Conservation (phyloP, 768 basidiomycete genomes). For the Suillus decipiens region DNA sequence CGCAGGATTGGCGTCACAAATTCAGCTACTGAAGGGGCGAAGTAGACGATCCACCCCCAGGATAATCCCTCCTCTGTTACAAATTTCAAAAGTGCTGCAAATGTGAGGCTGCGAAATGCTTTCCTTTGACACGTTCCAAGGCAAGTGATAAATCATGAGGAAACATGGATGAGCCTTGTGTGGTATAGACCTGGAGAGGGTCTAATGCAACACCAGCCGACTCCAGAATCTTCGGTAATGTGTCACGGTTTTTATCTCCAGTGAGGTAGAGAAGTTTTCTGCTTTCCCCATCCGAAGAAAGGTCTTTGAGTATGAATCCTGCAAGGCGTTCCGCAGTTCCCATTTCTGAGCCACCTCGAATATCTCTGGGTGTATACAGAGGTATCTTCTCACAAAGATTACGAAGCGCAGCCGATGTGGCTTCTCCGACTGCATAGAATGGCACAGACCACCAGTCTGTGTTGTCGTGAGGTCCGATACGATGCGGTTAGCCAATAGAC, state of each 20-base stretch:
- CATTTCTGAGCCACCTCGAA: conserved; percentile 49
- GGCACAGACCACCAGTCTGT: conserved; percentile 57
- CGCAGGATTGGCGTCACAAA: conserved; percentile 54
- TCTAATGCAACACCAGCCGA: conserved; percentile 47
- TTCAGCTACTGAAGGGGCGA: conserved; percentile 72
- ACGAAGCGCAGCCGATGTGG: conserved; percentile 53
- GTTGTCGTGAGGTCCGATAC: conserved; percentile 20
- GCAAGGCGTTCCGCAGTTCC: conserved; percentile 75
- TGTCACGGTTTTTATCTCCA: conserved; percentile 86
- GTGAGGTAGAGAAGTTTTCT: conserved; percentile 67
- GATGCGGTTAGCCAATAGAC: not conserved
- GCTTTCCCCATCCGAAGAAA: conserved; percentile 14
- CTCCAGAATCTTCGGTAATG: conserved; percentile 51
- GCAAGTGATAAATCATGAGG: conserved; percentile 40
- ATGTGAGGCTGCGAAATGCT: conserved; percentile 11
- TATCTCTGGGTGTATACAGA: conserved; percentile 38
- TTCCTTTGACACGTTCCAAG: conserved; percentile 29
- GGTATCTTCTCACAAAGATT: conserved; percentile 36
- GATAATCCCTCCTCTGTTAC: not conserved
- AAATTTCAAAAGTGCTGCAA: conserved; percentile 11
- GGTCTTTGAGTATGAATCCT: conserved; percentile 54
- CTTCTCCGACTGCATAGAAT: conserved; percentile 79
- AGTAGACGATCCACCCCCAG: conserved; percentile 72
- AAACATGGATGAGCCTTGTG: conserved; percentile 57
- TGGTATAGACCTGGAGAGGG: conserved; percentile 69